phyloP scores from a whole-genome alignment of 345 rosid species.

The Populus nigra region DNA sequence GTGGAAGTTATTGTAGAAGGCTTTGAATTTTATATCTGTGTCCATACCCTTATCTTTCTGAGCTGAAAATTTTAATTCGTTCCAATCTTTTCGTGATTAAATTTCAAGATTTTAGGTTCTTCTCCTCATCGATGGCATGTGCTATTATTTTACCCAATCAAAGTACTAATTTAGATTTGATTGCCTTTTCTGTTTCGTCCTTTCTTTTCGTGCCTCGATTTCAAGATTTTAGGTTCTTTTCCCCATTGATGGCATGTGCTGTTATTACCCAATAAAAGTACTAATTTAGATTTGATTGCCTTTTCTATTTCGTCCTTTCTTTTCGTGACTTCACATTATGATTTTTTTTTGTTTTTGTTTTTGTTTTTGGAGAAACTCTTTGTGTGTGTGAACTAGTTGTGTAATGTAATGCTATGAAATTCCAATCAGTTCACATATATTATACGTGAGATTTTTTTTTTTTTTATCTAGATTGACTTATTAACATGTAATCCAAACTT shows the following conservation, averaged over 20 bases:
- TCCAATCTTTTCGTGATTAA: conserved; percentile 33
- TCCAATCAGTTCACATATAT: too few relatives aligned
- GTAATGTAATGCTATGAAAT: too few relatives aligned
- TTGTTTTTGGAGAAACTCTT: too few relatives aligned
- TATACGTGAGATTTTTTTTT: too few relatives aligned
- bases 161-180: background rate
- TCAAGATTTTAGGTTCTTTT: background rate
- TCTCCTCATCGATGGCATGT: background rate
- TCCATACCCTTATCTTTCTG: background rate
- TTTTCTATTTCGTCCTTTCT: background rate
- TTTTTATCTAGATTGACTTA: too few relatives aligned
- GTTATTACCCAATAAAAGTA: too few relatives aligned
- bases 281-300: background rate
- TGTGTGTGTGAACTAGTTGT: too few relatives aligned
- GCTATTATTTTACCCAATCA: background rate
- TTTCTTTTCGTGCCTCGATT: background rate
- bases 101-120: background rate
- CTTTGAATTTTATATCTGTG: background rate
- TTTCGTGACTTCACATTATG: background rate
- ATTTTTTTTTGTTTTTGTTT: too few relatives aligned
- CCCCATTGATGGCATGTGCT: background rate
- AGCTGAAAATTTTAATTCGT: background rate
- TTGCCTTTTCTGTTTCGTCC: background rate
- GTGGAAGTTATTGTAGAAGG: conserved; percentile 13
- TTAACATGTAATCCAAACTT: too few relatives aligned